A percentile compares a stretch with the other conserved stretches of the same genome.
These are phyloP conservation scores for Paramecium sexaurelia DNA, from an alignment of 73 alveolate species.

Conservation along the genomic window DNA sequence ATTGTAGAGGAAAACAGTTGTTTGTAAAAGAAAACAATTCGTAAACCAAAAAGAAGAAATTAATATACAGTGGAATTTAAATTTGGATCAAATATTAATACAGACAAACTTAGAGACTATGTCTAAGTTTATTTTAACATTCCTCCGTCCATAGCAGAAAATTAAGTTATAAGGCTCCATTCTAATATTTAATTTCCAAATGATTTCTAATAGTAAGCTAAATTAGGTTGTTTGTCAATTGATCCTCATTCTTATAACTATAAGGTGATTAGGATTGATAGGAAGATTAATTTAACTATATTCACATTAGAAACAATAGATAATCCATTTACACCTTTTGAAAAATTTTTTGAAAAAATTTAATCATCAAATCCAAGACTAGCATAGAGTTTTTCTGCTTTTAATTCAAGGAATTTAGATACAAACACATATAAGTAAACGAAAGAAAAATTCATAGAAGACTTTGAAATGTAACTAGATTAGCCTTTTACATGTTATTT, in stretches of 20 bases:
- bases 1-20: background rate
- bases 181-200: slow-evolving; percentile 14
- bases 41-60: slow-evolving; percentile 9
- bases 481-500: background rate
- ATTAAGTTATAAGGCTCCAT: background rate
- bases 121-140: background rate
- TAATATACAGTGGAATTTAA: background rate
- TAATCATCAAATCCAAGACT: background rate
- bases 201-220: background rate
- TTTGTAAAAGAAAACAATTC: background rate
- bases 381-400: background rate
- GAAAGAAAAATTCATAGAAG: background rate
- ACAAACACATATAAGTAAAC: background rate
- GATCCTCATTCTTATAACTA: slow-evolving; percentile 25
- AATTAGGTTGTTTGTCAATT: background rate
- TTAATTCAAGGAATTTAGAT: background rate
- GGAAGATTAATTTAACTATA: background rate
- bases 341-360: background rate
- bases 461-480: background rate
- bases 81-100: background rate
- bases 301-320: slow-evolving; percentile 22
- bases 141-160: background rate
- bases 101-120: background rate
- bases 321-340: slow-evolving; percentile 36
- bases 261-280: slow-evolving; percentile 22